phyloP scores from a whole-genome alignment of 306 rosid genomes.

The Fragaria ananassa region DNA sequence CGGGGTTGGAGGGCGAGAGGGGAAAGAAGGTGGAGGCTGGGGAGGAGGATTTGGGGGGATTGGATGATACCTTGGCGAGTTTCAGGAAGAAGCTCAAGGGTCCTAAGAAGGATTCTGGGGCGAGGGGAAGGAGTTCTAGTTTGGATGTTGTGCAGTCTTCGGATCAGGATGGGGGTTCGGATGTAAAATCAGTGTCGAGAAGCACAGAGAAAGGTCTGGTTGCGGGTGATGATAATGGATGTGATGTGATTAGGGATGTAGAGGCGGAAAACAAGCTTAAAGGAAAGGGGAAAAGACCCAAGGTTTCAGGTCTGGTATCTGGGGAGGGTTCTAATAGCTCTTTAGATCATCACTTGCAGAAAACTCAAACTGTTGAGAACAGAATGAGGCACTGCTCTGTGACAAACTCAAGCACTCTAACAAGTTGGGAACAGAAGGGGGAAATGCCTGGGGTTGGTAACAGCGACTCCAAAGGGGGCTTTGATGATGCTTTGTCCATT shows the following conservation, averaged over 20 bases:
- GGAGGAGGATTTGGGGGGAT: constrained; percentile 57
- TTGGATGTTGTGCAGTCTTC: constrained; percentile 36
- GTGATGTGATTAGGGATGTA: constrained; percentile 24
- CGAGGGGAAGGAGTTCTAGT: constrained; percentile 40
- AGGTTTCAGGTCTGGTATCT: constrained; percentile 29
- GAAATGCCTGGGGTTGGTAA: constrained; percentile 31
- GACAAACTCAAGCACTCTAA: constrained; percentile 10
- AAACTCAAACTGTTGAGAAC: constrained; percentile 28
- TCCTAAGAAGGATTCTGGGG: constrained; percentile 70
- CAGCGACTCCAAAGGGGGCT: constrained; percentile 25
- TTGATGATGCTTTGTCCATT: constrained; percentile 26
- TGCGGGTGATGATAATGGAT: constrained; percentile 18
- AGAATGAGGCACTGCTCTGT: constrained; percentile 42
- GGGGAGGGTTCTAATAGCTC: constrained; percentile 36
- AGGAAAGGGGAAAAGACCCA: constrained; percentile 32
- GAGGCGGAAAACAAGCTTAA: constrained; percentile 27
- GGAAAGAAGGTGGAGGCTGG: constrained; percentile 38
- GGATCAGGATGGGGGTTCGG: constrained; percentile 28
- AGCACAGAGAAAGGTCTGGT: constrained; percentile 18
- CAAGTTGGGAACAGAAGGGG: constrained; percentile 27
- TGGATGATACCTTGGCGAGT: constrained; percentile 93
- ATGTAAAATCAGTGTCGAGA: constrained; percentile 21
- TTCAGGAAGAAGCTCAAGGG: constrained; percentile 89
- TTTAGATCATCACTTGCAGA: constrained; percentile 30
- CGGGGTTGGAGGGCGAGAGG: constrained; percentile 36